These are phyloP conservation scores for Podila minutissima DNA, from an alignment of 192 early-diverging fungal species.

Conservation along the genomic window DNA sequence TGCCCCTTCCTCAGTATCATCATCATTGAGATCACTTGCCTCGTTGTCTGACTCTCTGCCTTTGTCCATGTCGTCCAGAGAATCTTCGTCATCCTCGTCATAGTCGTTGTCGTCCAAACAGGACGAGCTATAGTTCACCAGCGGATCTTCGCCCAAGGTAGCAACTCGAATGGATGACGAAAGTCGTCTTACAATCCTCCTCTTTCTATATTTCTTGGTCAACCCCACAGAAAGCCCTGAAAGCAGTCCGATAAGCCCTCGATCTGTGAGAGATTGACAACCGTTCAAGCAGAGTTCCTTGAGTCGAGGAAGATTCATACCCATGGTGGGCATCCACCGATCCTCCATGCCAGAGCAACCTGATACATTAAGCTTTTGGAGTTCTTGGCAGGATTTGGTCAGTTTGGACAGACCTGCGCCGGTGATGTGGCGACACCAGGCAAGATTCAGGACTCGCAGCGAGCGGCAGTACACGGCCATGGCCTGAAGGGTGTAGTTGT, in stretches of 20 bases:
- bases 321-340: conserved; percentile 48
- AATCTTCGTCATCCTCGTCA: conserved; percentile 22
- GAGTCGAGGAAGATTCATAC: conserved; percentile 49
- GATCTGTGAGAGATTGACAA: conserved; percentile 52
- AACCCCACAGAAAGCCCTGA: conserved; percentile 17
- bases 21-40: conserved; percentile 17
- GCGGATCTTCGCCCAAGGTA: conserved; percentile 19
- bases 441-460: conserved; percentile 54
- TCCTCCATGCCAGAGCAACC: conserved; percentile 58
- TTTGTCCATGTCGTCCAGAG: too few relatives aligned
- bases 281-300: conserved; percentile 54
- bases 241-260: conserved; percentile 34
- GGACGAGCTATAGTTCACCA: conserved; percentile 20
- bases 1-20: conserved; percentile 1
- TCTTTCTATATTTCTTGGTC: conserved; percentile 24
- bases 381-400: conserved; percentile 41
- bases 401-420: conserved; percentile 45
- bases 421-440: conserved; percentile 62
- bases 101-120: conserved; percentile 5
- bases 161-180: conserved; percentile 27
- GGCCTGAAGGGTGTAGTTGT: conserved; percentile 53
- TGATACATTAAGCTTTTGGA: conserved; percentile 54
- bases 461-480: conserved; percentile 47
- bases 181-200: conserved; percentile 20
- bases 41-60: background rate